These are phyloP conservation scores for Aspergillus coremiiformis DNA, from an alignment of 495 filamentous ascomycete species.

Conservation along the genomic window DNA sequence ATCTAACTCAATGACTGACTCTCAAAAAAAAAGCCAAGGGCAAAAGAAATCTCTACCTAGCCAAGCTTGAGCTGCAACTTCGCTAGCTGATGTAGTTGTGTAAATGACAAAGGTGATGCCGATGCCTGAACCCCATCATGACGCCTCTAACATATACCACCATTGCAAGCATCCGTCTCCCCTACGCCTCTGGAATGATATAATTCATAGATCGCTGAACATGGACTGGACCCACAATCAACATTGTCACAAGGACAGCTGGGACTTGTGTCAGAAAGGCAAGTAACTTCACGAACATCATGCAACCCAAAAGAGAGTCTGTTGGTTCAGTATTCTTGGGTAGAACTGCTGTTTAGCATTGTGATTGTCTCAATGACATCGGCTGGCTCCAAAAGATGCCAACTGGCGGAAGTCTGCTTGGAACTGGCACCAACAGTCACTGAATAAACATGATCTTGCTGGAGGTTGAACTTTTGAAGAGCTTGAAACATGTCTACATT, in stretches of 20 bases:
- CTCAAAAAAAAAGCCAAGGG: too few relatives aligned
- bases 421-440: slow-evolving; percentile 81
- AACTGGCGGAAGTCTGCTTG: slow-evolving; percentile 79
- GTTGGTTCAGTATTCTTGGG: slow-evolving; percentile 26
- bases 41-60: neutral
- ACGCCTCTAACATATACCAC: slow-evolving; percentile 1
- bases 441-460: slow-evolving; percentile 64
- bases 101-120: neutral
- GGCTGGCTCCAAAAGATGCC: slow-evolving; percentile 77
- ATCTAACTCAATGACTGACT: neutral
- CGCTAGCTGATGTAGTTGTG: neutral
- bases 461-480: slow-evolving; percentile 49
- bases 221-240: neutral
- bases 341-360: slow-evolving; percentile 49
- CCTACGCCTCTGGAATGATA: neutral
- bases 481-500: slow-evolving; percentile 55
- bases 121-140: neutral
- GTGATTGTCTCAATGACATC: slow-evolving; percentile 78
- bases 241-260: neutral
- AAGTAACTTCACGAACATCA: neutral
- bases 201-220: neutral
- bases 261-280: neutral
- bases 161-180: neutral
- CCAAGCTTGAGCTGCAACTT: neutral
- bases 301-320: neutral